Evolutionary conservation across 139 green algal species (phyloP), one percentile per base, ranked within the genome.

Genomic region (Chlamydomonas incerta): DNA sequence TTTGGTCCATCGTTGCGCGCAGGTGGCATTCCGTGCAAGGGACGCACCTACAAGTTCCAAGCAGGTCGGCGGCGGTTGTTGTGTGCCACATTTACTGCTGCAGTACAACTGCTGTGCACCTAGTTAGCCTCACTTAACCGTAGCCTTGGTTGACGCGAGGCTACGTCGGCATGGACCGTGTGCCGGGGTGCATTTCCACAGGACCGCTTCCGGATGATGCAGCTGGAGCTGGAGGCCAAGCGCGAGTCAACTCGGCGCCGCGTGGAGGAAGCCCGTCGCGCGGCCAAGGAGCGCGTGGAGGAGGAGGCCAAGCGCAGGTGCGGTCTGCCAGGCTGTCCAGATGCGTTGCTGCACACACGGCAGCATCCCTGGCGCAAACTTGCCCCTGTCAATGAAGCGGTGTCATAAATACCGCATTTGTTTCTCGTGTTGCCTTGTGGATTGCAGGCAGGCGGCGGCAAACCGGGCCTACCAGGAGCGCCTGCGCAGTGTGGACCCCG

Each of bases 1-100:
- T n/a, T n/a, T n/a, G n/a, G n/a, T 50, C 8, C 41, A 13, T 8
- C 41, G 41, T 13, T 50, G 41, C 8, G 5, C 8, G 41, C 8
- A 50, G 74, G 77, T 87, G 47, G 6, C 75, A 37, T 93, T 91
- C 72, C 83, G 83, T 1, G 90, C 90, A 17, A 81, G 88, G 34
- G 81, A 77, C 23, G 35, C 88, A 0, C 90, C 90, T 2, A 23
- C 55, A 5, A 13, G 60, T n/a, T 74, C 88, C 31, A 87, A 86
- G 20, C 68, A 89, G 67, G 85, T 87, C 18, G 11, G 75, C 3
- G 24, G 41, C 41, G 8, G 6, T 50, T 5, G 6, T 50, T 50
- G 41, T 50, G 41, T 50, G 41, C n/a, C n/a, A n/a, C n/a, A n/a
- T 50, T 50, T 5, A 5, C 41, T 50, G 41, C 41, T 8, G 6